Conservation (phyloP, 345 rosid species). For the Dimocarpus longan region DNA sequence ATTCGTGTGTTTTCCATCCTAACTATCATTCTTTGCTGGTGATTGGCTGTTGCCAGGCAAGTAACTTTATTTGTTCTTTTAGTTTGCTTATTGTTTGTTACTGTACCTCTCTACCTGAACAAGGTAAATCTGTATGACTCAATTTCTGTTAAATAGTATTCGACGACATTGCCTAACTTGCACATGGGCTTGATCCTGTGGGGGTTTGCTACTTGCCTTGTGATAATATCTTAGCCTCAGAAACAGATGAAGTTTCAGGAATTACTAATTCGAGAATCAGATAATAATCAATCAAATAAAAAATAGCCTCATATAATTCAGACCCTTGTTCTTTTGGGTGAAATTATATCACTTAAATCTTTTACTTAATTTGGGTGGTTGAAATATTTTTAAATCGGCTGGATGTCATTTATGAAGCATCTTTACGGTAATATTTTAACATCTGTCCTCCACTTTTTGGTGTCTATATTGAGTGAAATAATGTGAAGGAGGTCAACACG, state of each 20-base stretch:
- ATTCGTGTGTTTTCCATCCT: slow-evolving; percentile 93
- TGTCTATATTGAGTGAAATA: not conserved
- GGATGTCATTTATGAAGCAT: too few species aligned
- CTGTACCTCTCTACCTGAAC: too few species aligned
- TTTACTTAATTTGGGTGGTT: not conserved
- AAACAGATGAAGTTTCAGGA: not conserved
- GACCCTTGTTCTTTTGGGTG: not conserved
- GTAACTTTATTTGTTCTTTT: not conserved
- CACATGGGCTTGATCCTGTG: not conserved
- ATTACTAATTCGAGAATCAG: not conserved
- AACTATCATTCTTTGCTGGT: slow-evolving; percentile 69
- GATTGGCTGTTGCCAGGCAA: slow-evolving; percentile 93
- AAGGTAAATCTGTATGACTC: not conserved
- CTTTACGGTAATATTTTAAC: too few species aligned
- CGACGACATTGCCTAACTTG: not conserved
- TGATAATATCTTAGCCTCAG: not conserved
- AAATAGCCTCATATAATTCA: not conserved
- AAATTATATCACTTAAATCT: not conserved
- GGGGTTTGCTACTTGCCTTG: not conserved
- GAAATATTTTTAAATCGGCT: too few species aligned
- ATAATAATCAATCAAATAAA: too few species aligned
- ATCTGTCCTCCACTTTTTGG: not conserved
- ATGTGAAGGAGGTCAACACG: too few species aligned
- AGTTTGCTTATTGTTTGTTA: too few species aligned
- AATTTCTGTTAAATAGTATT: not conserved